Base-by-base conservation (phyloP, 139 green algal genomes). In the Closterium sp. region DNA sequence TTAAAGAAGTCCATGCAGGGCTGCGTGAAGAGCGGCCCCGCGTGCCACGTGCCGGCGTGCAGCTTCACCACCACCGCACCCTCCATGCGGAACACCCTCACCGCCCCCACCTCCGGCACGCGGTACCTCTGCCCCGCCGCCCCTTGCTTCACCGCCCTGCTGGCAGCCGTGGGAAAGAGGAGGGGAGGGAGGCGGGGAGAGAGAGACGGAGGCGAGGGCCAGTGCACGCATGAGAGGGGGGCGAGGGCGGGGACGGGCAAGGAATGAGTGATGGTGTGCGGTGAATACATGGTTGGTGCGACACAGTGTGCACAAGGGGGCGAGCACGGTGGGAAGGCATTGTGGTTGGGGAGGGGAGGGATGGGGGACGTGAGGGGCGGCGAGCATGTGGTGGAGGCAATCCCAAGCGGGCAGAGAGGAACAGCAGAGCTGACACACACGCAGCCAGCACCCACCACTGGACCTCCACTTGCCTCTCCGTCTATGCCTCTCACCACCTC, bases 1-100 rank as follows among this genome's bases (percentile, higher is more conserved):
- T 99, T 99, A 94, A 97, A 98, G 85, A 99, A 99, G 88, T 99
- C 97, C 91, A 97, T 97, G 70, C 93, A 27, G 3, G 95, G 34
- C 9, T 79, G 93, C 17, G 96, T 91, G 94, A 98, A 98, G 31
- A 97, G 88, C 19, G 97, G 97, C 1, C 97, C 97, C 38, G 91
- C 96, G 92, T 98, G 95, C 96, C 97, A 98, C 27, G 96, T 98
- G 29, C 95, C 97, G 38, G 91, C 38, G 30, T 98, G 89, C 93
- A 98, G 94, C 93, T 98, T 98, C 27, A 98, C 87, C 88, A 97
- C 97, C 13, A 88, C 45, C 1, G 89, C 90, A 10, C 89, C 89
- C 19, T 90, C 92, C 19, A 94, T 30, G 0, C 5, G 19, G 28
- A 94, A 93, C n/a, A 92, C 91, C 42, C 28, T 70, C 70, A 94